Base-by-base conservation (phyloP, 2,329 filamentous ascomycete species). In the Eutypa lata region DNA sequence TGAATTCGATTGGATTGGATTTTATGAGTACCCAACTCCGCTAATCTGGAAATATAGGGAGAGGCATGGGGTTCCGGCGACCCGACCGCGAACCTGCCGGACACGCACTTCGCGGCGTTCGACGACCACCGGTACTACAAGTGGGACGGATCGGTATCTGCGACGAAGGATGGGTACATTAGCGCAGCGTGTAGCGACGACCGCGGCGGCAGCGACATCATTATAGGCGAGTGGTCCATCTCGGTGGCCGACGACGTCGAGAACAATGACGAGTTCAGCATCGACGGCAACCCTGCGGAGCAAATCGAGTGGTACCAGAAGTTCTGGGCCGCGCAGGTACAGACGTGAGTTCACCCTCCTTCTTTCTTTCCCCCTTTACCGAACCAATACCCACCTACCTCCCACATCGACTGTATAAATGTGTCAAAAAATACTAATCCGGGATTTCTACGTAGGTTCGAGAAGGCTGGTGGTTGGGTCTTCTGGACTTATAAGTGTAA, bases 401-500 rank as follows among this genome's bases (percentile, higher is more conserved):
- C n/a, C n/a, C n/a, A n/a, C n/a, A n/a, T n/a, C n/a, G n/a, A n/a
- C n/a, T n/a, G n/a, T n/a, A n/a, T n/a, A n/a, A n/a, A n/a, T n/a
- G n/a, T n/a, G n/a, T n/a, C n/a, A n/a, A n/a, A n/a, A 11, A 16
- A 1, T 13, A 45, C 22, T n/a, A 26, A 45, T 21, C 13, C 7
- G 22, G 21, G 22, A 13, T 16, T 19, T 1, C 13, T 14, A 6
- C 16, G 19, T 45, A 28, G 42, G 0, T 86, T 83, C 59, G 82
- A 86, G 68, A 73, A 73, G 52, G 57, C 69, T 2, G 69, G 71
- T 7, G 81, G 81, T 0, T 85, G 80, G 81, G 65, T 81, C 3
- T 86, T 83, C 61, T 86, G 83, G 82, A 75, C 75, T 1, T 86
- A 82, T 82, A 86, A 84, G 67, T 64, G 60, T 45, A 61, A 65